These are phyloP conservation scores for Myriosclerotinia scirpicola DNA, from an alignment of 2,329 filamentous ascomycete genomes.

Conservation along the genomic window DNA sequence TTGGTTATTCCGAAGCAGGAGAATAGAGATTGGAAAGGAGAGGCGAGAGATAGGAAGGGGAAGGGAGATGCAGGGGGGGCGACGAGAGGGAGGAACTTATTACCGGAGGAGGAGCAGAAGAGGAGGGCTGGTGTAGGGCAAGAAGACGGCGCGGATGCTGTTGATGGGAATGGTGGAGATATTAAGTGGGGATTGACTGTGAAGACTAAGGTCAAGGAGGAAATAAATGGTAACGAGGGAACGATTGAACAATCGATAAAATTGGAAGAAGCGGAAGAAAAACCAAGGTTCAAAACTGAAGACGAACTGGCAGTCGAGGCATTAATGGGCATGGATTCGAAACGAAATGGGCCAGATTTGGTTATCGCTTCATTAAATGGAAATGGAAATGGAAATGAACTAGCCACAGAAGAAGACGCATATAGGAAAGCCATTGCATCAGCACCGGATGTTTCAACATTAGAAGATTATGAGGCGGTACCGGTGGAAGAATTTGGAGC, in stretches of 20 bases:
- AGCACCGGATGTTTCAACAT: slow-evolving; percentile 71
- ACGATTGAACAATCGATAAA: slow-evolving; percentile 23
- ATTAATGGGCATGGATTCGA: slow-evolving; percentile 57
- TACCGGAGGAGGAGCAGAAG: slow-evolving; percentile 56
- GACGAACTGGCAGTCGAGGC: slow-evolving; percentile 69
- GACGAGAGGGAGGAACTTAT: slow-evolving; percentile 49
- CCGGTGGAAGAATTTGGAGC: slow-evolving; percentile 95
- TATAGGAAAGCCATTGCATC: slow-evolving; percentile 68
- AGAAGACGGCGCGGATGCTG: slow-evolving; percentile 38
- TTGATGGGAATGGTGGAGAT: slow-evolving; percentile 46
- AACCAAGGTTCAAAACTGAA: slow-evolving; percentile 44
- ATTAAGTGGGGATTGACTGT: slow-evolving; percentile 51
- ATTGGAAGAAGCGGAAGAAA: slow-evolving; percentile 35
- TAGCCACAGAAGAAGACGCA: slow-evolving; percentile 61
- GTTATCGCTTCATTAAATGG: slow-evolving; percentile 49
- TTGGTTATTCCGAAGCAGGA: slow-evolving; percentile 58
- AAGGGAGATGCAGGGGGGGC: slow-evolving; percentile 42
- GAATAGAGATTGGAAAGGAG: slow-evolving; percentile 64
- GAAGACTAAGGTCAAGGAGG: slow-evolving; percentile 43
- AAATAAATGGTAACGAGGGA: slow-evolving; percentile 33
- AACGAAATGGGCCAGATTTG: slow-evolving; percentile 49
- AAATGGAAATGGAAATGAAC: slow-evolving; percentile 25
- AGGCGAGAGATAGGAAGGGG: slow-evolving; percentile 47
- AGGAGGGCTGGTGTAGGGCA: slow-evolving; percentile 42
- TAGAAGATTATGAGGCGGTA: slow-evolving; percentile 83